Base-by-base conservation (phyloP, 2,329 filamentous ascomycete species). In the Arthrobotrys iridis region DNA sequence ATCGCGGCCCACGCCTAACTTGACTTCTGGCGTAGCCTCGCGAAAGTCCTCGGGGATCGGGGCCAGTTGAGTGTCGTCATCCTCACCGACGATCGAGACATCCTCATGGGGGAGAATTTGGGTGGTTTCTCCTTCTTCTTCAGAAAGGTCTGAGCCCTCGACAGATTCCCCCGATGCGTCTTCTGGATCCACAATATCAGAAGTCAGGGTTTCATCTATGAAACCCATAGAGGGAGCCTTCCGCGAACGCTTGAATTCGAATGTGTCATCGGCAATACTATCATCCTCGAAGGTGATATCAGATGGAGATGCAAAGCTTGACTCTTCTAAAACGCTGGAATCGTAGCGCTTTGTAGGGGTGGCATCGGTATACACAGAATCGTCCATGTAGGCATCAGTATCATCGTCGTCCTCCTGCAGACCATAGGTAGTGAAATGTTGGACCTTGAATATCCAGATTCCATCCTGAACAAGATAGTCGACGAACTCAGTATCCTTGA, bases 391-490 rank as follows among this genome's bases (percentile, higher is more conserved):
- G 28, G 80, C 78, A 82, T 84, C 77, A 82, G 91, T 90, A 26
- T 92, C 90, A 46, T 93, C 91, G 60, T 89, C 88, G 41, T 91
- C 86, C 28, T 86, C 84, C 77, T 94, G 91, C 63, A 98, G 86
- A 41, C 91, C 93, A 81, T 99, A 99, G 0, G 93, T 97, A 0
- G 94, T 98, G 82, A 96, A 99, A 82, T 99, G 95, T 80, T 94
- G 89, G n/a, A 99, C 95, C 7, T 86, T 89, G 84, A 99, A 99
- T 11, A 88, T 88, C 96, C 96, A 99, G 50, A 91, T 87, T 60
- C 94, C 95, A 60, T 89, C 93, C 0, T 92, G 86, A 68, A 86
- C 85, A 77, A 96, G 87, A 82, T 97, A 99, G 79, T 86, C 86
- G 79, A 93, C 85, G 79, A 97, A 98, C 2, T 88, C 88, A 0